Base-by-base conservation (phyloP, 768 basidiomycete genomes). In the Fomitopsis pulvina region DNA sequence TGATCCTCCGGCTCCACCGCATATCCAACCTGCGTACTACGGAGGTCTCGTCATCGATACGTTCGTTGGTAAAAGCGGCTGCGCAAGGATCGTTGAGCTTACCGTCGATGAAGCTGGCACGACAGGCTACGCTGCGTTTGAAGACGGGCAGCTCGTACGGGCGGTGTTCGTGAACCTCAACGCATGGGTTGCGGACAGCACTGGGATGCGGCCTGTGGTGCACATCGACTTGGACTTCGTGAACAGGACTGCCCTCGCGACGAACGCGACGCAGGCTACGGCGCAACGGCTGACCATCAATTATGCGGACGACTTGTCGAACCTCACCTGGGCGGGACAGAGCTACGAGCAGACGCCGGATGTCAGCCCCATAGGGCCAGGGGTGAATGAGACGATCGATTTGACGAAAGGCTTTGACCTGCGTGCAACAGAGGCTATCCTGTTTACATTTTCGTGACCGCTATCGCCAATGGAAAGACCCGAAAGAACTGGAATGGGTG, bases 11-110 rank as follows among this genome's bases (percentile, higher is more conserved):
- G 64, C 74, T 10, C 66, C 73, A 21, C 76, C 83, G 2, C 82
- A 84, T 50, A 68, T 87, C 46, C 82, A 84, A 55, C 78, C 84
- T 0, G 68, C 74, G 18, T 87, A 85, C 63, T 86, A 86, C 54
- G 78, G 75, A 0, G 80, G 78, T 3, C 72, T 86, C 50, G 72
- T 85, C 37, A 72, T 75, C 32, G 77, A 74, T 7, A 80, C 81
- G 64, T 74, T 77, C 20, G 74, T 83, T 29, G 79, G 82, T 8
- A 53, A 58, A 8, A 70, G 65, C n/a, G 73, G 74, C 5, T 56
- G 56, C 5, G 65, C 73, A 1, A 65, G 64, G 37, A 65, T 73
- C 21, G 58, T 72, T 9, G 81, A 87, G 61, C 64, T 85, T 26
- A 52, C 50, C 14, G 65, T 83, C 18, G 59, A 72, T 52, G 63